phyloP scores from a whole-genome alignment of 805 yeast genomes.

The Candida chauliodis region DNA sequence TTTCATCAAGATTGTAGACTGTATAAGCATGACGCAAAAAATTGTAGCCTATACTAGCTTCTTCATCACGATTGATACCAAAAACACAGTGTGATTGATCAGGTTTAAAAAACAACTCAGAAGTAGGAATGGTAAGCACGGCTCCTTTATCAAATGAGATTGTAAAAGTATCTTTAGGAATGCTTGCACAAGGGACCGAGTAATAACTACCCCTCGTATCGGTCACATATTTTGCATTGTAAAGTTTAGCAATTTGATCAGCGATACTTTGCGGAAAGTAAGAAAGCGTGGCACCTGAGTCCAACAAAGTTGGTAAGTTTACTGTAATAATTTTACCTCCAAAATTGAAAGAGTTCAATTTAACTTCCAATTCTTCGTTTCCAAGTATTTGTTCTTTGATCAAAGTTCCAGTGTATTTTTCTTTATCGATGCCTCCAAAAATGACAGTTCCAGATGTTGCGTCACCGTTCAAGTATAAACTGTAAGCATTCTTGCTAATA shows the following conservation, averaged over 20 bases:
- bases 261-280: conserved; percentile 34
- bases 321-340: neutral
- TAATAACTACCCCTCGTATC: neutral
- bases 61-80: conserved; percentile 14
- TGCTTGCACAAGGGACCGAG: conserved; percentile 5
- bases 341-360: conserved; percentile 2
- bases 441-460: conserved; percentile 18
- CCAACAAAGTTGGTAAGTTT: conserved; percentile 36
- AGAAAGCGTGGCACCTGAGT: conserved; percentile 56
- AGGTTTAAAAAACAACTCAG: conserved; percentile 15
- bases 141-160: conserved; percentile 6
- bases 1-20: conserved; percentile 54
- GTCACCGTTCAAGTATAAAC: conserved; percentile 24
- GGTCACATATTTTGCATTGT: neutral
- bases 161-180: neutral
- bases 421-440: conserved; percentile 27
- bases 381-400: neutral
- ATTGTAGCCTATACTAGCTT: conserved; percentile 49
- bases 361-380: neutral
- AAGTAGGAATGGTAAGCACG: conserved; percentile 46
- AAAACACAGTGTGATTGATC: conserved; percentile 33
- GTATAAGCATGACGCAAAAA: conserved; percentile 57
- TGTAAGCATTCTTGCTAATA: conserved; percentile 27
- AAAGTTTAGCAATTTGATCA: neutral
- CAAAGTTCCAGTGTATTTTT: conserved; percentile 22